Percentiles rank a stretch among this genome's conserved stretches.
Evolutionary conservation across 2,329 filamentous ascomycete genomes (phyloP).

Genomic region (Amauroascus niger): DNA sequence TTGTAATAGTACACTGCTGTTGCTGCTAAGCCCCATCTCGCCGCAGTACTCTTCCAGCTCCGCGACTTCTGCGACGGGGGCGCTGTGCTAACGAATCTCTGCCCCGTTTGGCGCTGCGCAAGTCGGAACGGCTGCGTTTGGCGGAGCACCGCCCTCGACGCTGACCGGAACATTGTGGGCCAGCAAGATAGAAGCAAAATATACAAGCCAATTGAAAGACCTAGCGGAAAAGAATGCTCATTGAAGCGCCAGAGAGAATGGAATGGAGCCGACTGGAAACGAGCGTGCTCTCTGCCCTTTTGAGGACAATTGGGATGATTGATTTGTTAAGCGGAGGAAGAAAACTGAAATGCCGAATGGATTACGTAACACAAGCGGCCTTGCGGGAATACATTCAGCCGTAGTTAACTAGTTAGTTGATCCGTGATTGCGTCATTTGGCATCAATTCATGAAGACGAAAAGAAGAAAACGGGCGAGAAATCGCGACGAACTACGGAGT

Average conservation of each 20-base stretch:
- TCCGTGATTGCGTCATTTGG: background rate
- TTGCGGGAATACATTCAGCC: background rate
- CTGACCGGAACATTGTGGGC: slow-evolving; percentile 19
- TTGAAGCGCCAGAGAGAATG: background rate
- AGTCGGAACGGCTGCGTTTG: slow-evolving; percentile 20
- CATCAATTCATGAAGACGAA: background rate
- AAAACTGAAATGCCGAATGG: slow-evolving; percentile 7
- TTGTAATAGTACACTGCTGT: slow-evolving; percentile 88
- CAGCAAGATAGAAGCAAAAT: slow-evolving; percentile 4
- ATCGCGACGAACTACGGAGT: too few species aligned
- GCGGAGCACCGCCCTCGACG: slow-evolving; percentile 17
- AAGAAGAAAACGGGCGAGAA: background rate
- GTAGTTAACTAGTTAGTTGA: too few species aligned
- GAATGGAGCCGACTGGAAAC: background rate
- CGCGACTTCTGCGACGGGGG: slow-evolving; percentile 53
- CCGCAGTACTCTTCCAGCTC: slow-evolving; percentile 68
- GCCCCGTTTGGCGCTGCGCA: slow-evolving; percentile 14
- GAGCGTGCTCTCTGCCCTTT: background rate
- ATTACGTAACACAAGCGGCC: slow-evolving; percentile 3
- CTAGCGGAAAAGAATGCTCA: slow-evolving; percentile 5
- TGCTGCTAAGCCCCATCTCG: slow-evolving; percentile 65
- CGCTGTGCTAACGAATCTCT: slow-evolving; percentile 49
- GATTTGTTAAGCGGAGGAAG: slow-evolving; percentile 10
- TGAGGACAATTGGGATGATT: background rate
- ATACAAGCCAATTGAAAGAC: background rate